Percentiles rank a stretch among this genome's conserved stretches.
These are phyloP conservation scores for Pyrus bretschneideri DNA, from an alignment of 306 rosid genomes.

Conservation along the genomic window DNA sequence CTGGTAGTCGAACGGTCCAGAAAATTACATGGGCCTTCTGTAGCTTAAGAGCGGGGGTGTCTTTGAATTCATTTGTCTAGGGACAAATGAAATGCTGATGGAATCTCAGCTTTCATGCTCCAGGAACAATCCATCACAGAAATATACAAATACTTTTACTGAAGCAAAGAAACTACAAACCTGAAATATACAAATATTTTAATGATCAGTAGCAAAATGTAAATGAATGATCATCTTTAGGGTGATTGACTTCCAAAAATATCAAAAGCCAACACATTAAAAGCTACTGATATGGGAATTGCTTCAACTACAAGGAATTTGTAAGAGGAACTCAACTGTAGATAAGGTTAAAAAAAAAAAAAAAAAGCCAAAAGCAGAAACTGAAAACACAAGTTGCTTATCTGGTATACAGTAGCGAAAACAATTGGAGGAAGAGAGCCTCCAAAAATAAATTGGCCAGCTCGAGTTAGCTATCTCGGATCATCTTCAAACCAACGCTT, in stretches of 20 bases:
- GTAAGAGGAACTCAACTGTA: not conserved
- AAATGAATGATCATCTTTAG: not conserved
- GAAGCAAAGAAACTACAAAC: not conserved
- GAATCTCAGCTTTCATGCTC: too few species aligned
- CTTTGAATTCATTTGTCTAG: too few species aligned
- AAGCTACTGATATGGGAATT: too few species aligned
- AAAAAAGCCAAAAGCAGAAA: not conserved
- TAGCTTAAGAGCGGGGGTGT: not conserved
- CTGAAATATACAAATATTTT: not conserved
- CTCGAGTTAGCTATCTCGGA: constrained; percentile 9
- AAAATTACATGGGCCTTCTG: not conserved
- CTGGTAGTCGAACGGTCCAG: not conserved
- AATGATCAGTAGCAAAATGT: too few species aligned
- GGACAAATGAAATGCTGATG: too few species aligned
- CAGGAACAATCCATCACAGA: too few species aligned
- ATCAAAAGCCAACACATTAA: not conserved
- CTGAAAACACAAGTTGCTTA: constrained; percentile 3
- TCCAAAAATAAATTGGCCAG: constrained; percentile 2
- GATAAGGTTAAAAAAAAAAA: not conserved
- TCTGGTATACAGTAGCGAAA: constrained; percentile 10
- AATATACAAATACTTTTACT: not conserved
- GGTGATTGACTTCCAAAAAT: not conserved
- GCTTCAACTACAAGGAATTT: not conserved
- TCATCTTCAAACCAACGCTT: not conserved
- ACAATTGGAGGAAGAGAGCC: constrained; percentile 4